Base-by-base conservation (phyloP, 257 asterid genomes). In the Solanum chilense region DNA sequence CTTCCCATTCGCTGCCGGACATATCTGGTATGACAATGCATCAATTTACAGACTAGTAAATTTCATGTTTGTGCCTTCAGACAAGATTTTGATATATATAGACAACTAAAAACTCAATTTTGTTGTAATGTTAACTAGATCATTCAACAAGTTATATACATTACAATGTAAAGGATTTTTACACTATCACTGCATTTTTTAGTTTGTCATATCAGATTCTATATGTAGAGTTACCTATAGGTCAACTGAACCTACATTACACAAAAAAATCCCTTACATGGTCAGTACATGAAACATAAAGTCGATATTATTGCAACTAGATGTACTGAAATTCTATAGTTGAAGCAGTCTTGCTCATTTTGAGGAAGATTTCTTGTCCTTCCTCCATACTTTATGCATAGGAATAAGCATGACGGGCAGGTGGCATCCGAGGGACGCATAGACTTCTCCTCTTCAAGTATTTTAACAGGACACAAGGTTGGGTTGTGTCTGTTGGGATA, bases 331-430 rank as follows among this genome's bases (percentile, higher is more conserved):
- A 45, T 9, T 16, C 5, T 9, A 10, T 80, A 84, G 15, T 33
- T 6, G 16, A 31, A 29, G 31, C 39, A 29, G 70, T 60, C 87
- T 71, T 80, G 49, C 91, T 87, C 88, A 87, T 85, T 87, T 68
- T 85, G 91, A 71, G 91, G 91, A 37, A 89, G 82, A 60, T 89
- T 89, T 85, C 91, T 89, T 31, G 91, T 87, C 85, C 88, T 78
- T 81, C 90, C 91, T 85, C 91, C 91, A 73, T 89, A 89, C 77
- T 89, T 89, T 56, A 89, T 89, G 88, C 91, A 89, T 12, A 87
- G 87, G 86, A 89, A 89, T 47, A 89, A 68, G 85, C 71, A 87
- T 9, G 90, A 87, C 2, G 91, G 91, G 73, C 88, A 85, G 82
- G 75, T 81, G 73, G 44, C 70, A 85, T 89, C 91, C 11, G 87